phyloP scores from a whole-genome alignment of 2,329 filamentous ascomycete genomes.

The Ceratocystis destructans region DNA sequence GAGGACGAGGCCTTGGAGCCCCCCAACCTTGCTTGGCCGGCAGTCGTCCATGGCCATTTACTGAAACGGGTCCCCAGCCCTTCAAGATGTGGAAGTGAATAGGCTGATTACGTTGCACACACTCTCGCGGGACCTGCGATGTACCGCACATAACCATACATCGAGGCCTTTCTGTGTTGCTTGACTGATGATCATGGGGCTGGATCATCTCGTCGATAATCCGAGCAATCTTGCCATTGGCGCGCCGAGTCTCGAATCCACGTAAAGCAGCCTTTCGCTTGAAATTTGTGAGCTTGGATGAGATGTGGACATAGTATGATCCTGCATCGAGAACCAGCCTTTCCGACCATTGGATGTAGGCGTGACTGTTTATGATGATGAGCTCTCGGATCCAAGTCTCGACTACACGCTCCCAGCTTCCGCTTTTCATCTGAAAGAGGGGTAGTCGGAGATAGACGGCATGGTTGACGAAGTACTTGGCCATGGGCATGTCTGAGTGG shows the following conservation, averaged over 20 bases:
- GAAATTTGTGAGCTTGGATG: neutral
- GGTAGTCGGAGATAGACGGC: neutral
- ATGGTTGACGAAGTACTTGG: neutral
- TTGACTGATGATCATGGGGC: no score
- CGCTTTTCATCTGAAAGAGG: neutral
- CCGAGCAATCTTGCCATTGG: neutral
- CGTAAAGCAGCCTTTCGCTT: neutral
- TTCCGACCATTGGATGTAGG: neutral
- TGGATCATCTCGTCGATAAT: neutral
- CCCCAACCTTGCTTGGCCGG: neutral
- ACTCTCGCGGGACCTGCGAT: neutral
- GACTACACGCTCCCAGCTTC: neutral
- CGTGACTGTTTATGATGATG: neutral
- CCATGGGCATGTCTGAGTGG: neutral
- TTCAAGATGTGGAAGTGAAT: neutral
- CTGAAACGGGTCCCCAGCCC: neutral
- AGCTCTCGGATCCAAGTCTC: slow-evolving; percentile 8
- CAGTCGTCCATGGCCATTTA: no score
- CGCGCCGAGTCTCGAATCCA: neutral
- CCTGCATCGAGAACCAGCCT: neutral
- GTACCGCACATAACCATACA: neutral
- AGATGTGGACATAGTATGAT: neutral
- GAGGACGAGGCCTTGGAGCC: no score
- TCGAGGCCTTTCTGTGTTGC: neutral
- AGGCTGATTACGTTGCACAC: neutral